Evolutionary conservation across 306 rosid genomes (phyloP), one percentile per base, ranked within the genome.

Genomic region (Castanea sativa): DNA sequence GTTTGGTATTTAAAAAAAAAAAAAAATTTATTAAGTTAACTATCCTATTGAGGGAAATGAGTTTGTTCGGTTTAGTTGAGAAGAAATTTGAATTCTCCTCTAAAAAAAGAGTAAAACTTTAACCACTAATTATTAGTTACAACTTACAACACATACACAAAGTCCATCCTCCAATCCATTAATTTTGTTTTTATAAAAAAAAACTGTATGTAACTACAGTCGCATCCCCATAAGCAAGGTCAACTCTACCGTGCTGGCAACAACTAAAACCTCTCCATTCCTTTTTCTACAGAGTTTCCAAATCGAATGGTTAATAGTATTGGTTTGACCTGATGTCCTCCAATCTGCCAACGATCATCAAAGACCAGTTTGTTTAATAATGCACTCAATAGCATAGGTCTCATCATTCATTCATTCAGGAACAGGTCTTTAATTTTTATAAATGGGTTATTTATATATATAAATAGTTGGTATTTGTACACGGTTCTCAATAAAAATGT

Each of bases 231-330:
- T 5, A 18, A 30, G 4, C 13, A 73, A 80, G 74, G 87, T 88
- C 89, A 86, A 88, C 87, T 64, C 12, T 21, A 74, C 53, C 84
- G 74, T 73, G 87, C 85, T 78, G 72, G 74, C 79, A 78, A 63
- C 80, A 71, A 85, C 51, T 55, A 56, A 74, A 55, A 61, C 15
- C 49, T 30, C 23, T 63, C 11, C 68, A 15, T 18, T 53, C 33
- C 30, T 41, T 51, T 52, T 75, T 23, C 2, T 10, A 58, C 55
- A 10, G 12, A 71, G 72, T 80, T 60, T 64, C 76, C 73, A 71
- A 15, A 83, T 86, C 85, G 43, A 27, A 83, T 82, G 86, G 86
- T 79, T 59, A 32, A 19, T 27, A 76, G 60, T 14, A 18, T 69
- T 51, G 52, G 82, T 87, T 82, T 87, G 88, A 87, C 87, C 83